Conservation (phyloP, 2,329 filamentous ascomycete genomes). For the Talaromyces sp. region DNA sequence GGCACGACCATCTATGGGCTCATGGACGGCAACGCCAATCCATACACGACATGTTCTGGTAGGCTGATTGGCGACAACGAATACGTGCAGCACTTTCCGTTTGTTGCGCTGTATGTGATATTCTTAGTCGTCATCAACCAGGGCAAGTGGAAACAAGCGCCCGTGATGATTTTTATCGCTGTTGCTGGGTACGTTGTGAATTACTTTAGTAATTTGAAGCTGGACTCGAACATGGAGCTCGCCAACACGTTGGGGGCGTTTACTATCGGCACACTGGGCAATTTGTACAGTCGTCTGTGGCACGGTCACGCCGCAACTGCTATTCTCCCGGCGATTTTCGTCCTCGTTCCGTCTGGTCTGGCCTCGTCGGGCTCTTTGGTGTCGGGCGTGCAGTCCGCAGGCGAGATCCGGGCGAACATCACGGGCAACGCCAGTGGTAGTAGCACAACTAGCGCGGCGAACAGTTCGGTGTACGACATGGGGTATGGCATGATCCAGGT, state of each 20-base stretch:
- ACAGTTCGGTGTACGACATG: constrained; percentile 39
- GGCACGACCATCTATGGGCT: constrained; percentile 60
- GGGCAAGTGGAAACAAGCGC: constrained; percentile 71
- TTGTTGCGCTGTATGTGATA: constrained; percentile 67
- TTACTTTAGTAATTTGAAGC: constrained; percentile 63
- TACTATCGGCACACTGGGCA: constrained; percentile 70
- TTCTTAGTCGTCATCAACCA: constrained; percentile 76
- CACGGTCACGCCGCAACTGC: constrained; percentile 79
- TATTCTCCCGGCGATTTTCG: constrained; percentile 81
- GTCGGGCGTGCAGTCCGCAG: constrained; percentile 51
- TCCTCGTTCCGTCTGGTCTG: constrained; percentile 57
- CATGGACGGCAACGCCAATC: constrained; percentile 52
- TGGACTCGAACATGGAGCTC: constrained; percentile 66
- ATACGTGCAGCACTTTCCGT: constrained; percentile 57
- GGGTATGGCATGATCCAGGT: constrained; percentile 45
- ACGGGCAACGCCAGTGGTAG: constrained; percentile 25
- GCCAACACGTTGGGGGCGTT: constrained; percentile 73
- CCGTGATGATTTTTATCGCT: constrained; percentile 69
- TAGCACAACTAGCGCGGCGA: constrained; percentile 28
- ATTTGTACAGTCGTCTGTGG: constrained; percentile 65
- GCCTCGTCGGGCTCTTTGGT: constrained; percentile 54
- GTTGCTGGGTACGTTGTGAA: constrained; percentile 70
- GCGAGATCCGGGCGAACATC: constrained; percentile 40
- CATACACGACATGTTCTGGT: constrained; percentile 41
- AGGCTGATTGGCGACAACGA: constrained; percentile 43